Evolutionary conservation across 805 yeast genomes (phyloP).

Genomic region (Ascoidea tarda): DNA sequence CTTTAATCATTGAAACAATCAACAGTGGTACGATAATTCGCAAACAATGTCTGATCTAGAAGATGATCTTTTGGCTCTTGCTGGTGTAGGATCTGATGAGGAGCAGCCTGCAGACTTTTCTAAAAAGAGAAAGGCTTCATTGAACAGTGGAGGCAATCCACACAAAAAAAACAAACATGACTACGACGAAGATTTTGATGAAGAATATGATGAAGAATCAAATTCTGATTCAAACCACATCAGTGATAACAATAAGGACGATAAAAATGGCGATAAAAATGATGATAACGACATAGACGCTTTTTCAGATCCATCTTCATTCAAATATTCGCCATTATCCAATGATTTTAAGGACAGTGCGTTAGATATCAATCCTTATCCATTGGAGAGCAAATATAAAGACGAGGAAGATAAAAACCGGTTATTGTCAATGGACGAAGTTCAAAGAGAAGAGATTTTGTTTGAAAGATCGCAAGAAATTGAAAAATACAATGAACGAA

Average conservation of each 20-base stretch:
- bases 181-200: slow-evolving; percentile 20
- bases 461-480: slow-evolving; percentile 88
- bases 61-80: slow-evolving; percentile 91
- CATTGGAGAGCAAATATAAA: slow-evolving; percentile 82
- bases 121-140: slow-evolving; percentile 18
- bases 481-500: slow-evolving; percentile 78
- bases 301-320: too few species aligned
- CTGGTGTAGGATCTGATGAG: slow-evolving; percentile 50
- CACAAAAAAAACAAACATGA: slow-evolving; percentile 20
- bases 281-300: slow-evolving; percentile 22
- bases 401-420: slow-evolving; percentile 63
- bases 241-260: slow-evolving; percentile 11
- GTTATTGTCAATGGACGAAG: slow-evolving; percentile 67
- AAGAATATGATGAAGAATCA: slow-evolving; percentile 19
- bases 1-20: too few species aligned
- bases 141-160: too few species aligned
- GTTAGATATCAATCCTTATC: slow-evolving; percentile 59
- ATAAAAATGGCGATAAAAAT: slow-evolving; percentile 14
- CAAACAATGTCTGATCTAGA: slow-evolving; percentile 67
- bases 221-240: slow-evolving; percentile 18
- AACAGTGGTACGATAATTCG: not conserved
- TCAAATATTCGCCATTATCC: too few species aligned
- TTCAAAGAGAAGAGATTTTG: slow-evolving; percentile 80
- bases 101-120: slow-evolving; percentile 22
- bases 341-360: slow-evolving; percentile 5